Evolutionary conservation across 169 alveolate species (phyloP).

Genomic region (Eimeria tenella): DNA sequence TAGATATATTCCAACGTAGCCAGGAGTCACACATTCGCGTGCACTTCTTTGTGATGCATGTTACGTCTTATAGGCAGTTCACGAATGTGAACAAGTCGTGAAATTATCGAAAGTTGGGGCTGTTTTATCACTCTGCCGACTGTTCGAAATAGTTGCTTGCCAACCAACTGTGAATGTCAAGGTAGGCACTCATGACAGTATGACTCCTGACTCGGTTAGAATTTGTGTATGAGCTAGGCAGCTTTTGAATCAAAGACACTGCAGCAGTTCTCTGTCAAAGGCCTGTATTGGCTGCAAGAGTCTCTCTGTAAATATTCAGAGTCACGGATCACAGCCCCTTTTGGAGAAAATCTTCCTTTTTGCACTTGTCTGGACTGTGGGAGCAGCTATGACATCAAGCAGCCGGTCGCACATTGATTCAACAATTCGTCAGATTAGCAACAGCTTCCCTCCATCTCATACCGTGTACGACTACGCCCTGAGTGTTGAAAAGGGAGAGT

Average conservation of each 20-base stretch:
- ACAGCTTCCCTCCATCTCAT: conserved; percentile 92
- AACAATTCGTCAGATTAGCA: conserved; percentile 90
- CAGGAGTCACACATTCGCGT: background rate
- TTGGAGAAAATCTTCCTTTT: conserved; percentile 90
- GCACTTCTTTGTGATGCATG: background rate
- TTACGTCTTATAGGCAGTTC: conserved; percentile 19
- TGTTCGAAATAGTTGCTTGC: conserved; percentile 89
- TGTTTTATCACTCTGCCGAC: conserved; percentile 89
- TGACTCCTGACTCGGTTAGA: no score
- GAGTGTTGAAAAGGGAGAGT: conserved; percentile 91
- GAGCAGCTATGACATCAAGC: conserved; percentile 94
- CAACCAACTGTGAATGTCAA: conserved; percentile 83
- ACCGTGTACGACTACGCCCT: conserved; percentile 94
- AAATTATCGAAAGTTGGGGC: conserved; percentile 91
- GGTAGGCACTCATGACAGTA: conserved; percentile 68
- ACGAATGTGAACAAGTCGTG: conserved; percentile 87
- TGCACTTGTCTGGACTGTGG: conserved; percentile 95
- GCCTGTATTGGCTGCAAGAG: background rate
- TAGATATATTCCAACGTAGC: no score
- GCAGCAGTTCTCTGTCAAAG: background rate
- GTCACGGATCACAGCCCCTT: conserved; percentile 28
- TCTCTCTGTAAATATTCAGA: conserved; percentile 9
- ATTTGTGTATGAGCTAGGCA: no score
- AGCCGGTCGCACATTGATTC: conserved; percentile 89
- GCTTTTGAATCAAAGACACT: no score